Conservation (phyloP, 2,329 filamentous ascomycete genomes). For the Colletotrichum lindemuthianum region DNA sequence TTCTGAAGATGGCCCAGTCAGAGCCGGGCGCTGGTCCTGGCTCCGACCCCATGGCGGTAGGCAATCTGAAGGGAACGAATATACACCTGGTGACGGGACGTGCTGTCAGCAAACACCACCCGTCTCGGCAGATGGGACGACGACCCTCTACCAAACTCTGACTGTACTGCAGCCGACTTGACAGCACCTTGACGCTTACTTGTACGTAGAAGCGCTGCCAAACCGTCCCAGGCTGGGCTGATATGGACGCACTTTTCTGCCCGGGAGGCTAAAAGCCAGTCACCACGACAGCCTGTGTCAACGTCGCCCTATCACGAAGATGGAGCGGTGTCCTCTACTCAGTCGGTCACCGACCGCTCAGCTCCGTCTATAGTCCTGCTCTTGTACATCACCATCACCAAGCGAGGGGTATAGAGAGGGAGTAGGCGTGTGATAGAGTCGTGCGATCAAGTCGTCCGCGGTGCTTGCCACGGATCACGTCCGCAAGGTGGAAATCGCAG, state of each 20-base stretch:
- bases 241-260: constrained; percentile 5
- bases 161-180: not conserved
- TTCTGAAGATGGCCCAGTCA: not conserved
- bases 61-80: constrained; percentile 1
- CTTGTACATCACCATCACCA: too few relatives aligned
- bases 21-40: not conserved
- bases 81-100: constrained; percentile 6
- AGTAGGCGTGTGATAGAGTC: too few relatives aligned
- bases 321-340: too few relatives aligned
- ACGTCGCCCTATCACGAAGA: constrained; percentile 22
- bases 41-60: constrained; percentile 5
- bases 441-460: too few relatives aligned
- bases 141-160: too few relatives aligned
- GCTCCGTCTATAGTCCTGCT: too few relatives aligned
- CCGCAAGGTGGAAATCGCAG: too few relatives aligned
- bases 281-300: constrained; percentile 23
- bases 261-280: not conserved
- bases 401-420: too few relatives aligned
- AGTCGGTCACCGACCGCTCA: too few relatives aligned
- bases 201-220: not conserved
- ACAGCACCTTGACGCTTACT: not conserved
- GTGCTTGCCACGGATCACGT: too few relatives aligned
- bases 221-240: constrained; percentile 2
- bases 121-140: constrained; percentile 29
- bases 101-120: constrained; percentile 21